Evolutionary conservation across 148 eudicot genomes (phyloP), one percentile per base, ranked within the genome.

Genomic region (Chenopodium album): DNA sequence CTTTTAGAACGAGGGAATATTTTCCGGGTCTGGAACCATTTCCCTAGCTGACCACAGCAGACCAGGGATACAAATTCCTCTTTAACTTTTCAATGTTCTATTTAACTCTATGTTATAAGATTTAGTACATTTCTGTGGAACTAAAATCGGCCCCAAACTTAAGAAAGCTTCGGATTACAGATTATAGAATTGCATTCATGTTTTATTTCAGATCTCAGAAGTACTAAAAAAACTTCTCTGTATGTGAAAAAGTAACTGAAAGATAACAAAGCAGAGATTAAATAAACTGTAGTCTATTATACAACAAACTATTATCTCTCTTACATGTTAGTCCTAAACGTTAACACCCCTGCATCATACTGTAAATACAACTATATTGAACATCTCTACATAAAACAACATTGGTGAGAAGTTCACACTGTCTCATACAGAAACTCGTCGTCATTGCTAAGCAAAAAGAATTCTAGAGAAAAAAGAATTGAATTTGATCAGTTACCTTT

Each of bases 251-350:
- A 56, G 62, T 23, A 31, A 76, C 47, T 37, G 59, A 37, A 12
- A 29, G 31, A 9, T 44, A 16, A 31, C 47, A 32, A 66, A 81
- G 46, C 65, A 50, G 52, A 28, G 79, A 3, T 34, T 50, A 16
- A 41, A 41, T 41, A 41, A 62, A 56, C 62, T 56, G 62, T 56
- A 56, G 62, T n/a, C 62, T 66, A 56, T 17, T 14, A 76, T 76
- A 56, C 72, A 82, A 71, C 60, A 71, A 71, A 79, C 20, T 56
- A 52, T 52, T 69, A 17, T 13, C 73, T 56, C 46, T 74, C 46
- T 26, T 26, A 50, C 31, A 26, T 31, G 83, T 81, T 47, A 81
- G 72, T 60, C 73, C 48, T 81, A 76, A 17, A 64, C n/a, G 14
- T 29, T 59, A 37, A 71, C 5, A 56, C 12, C 72, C 44, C 44